phyloP scores from a whole-genome alignment of 345 rosid species.

The Acer campestre region DNA sequence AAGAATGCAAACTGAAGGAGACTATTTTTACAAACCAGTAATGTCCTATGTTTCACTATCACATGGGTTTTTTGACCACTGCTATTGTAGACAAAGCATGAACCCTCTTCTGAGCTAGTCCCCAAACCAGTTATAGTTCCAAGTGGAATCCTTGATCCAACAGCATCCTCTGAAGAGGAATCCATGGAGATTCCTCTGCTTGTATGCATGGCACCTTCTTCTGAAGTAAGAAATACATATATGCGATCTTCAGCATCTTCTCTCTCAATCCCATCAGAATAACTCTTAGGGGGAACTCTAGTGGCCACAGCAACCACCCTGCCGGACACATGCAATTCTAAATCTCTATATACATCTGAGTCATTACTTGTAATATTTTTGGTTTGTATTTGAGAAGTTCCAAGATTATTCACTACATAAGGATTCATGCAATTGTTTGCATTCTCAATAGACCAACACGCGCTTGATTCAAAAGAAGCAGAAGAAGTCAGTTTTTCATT shows the following conservation, averaged over 20 bases:
- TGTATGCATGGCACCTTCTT: constrained; percentile 28
- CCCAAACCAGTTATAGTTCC: constrained; percentile 78
- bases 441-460: constrained; percentile 32
- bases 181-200: constrained; percentile 21
- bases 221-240: constrained; percentile 67
- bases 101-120: constrained; percentile 75
- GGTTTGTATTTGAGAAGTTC: constrained; percentile 31
- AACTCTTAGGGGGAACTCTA: constrained; percentile 66
- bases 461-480: constrained; percentile 31
- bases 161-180: constrained; percentile 27
- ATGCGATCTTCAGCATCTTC: constrained; percentile 65
- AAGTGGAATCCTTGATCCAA: constrained; percentile 51
- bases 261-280: constrained; percentile 30
- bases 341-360: constrained; percentile 81
- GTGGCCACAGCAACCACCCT: constrained; percentile 75
- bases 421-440: constrained; percentile 22
- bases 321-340: constrained; percentile 79
- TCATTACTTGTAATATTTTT: constrained; percentile 29
- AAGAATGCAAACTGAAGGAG: constrained; percentile 25
- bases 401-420: constrained; percentile 29
- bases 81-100: constrained; percentile 75
- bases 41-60: constrained; percentile 87
- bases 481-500: constrained; percentile 45
- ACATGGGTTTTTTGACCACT: constrained; percentile 81
- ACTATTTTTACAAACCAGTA: constrained; percentile 66